phyloP scores from a whole-genome alignment of 345 rosid genomes.

The Populus euphratica region DNA sequence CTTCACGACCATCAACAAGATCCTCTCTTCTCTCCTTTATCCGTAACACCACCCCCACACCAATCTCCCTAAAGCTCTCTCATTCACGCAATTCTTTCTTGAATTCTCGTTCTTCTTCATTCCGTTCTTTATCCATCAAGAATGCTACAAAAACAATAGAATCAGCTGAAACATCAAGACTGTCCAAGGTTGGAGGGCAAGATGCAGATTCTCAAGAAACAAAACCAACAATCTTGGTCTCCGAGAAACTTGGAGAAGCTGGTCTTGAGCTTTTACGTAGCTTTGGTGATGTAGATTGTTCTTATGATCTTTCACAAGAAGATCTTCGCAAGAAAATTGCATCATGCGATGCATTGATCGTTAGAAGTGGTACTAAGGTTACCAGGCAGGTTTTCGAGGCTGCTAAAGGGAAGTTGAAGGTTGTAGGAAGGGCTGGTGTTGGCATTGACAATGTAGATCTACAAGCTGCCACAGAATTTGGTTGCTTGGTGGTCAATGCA shows the following conservation, averaged over 20 bases:
- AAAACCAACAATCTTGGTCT: constrained; percentile 52
- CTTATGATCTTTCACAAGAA: constrained; percentile 55
- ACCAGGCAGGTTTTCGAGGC: constrained; percentile 73
- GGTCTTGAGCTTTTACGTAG: constrained; percentile 53
- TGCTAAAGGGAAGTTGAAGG: constrained; percentile 62
- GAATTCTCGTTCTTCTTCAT: not conserved
- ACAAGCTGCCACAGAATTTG: constrained; percentile 83
- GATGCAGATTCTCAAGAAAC: not conserved
- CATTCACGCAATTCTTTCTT: not conserved
- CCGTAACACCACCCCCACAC: constrained; percentile 18
- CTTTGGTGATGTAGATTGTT: constrained; percentile 63
- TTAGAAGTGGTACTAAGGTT: constrained; percentile 88
- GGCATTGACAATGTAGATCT: constrained; percentile 84
- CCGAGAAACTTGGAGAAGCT: constrained; percentile 83
- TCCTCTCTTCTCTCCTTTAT: constrained; percentile 22
- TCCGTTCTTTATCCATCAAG: not conserved
- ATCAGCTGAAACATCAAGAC: not conserved
- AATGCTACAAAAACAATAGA: constrained; percentile 21
- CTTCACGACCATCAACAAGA: constrained; percentile 17
- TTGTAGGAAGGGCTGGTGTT: constrained; percentile 83
- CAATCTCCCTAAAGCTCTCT: constrained; percentile 21
- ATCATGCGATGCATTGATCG: constrained; percentile 65
- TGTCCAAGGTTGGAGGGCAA: not conserved
- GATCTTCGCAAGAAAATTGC: constrained; percentile 53
- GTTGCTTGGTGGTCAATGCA: constrained; percentile 77